These are phyloP conservation scores for Monosporascus sp. DNA, from an alignment of 2,329 filamentous ascomycete species.

Conservation along the genomic window DNA sequence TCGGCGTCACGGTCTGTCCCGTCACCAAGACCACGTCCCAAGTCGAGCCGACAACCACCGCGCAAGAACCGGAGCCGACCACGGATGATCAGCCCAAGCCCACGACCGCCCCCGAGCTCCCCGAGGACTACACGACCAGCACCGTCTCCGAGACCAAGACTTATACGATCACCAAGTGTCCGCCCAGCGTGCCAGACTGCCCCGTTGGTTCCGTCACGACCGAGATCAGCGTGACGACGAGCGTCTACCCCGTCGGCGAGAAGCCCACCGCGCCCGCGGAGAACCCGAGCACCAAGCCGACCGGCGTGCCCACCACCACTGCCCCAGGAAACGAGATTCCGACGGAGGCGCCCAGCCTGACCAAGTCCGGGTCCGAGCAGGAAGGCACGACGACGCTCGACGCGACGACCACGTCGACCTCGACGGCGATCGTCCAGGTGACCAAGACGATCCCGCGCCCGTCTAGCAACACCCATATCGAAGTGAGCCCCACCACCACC, in stretches of 20 bases:
- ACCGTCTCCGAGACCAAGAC: conserved; percentile 21
- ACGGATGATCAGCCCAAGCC: conserved; percentile 2
- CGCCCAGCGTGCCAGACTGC: conserved; percentile 23
- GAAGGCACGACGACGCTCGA: not conserved
- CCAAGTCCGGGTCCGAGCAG: not conserved
- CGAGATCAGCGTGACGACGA: conserved; percentile 24
- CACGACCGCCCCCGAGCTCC: not conserved
- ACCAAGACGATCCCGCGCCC: not conserved
- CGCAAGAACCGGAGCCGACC: not conserved
- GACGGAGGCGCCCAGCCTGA: not conserved
- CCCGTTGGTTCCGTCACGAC: conserved; percentile 22
- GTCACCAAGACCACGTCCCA: conserved; percentile 5
- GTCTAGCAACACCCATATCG: not conserved
- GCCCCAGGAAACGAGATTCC: conserved; percentile 1
- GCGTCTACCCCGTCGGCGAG: conserved; percentile 23
- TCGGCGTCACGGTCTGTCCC: conserved; percentile 17
- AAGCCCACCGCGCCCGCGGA: conserved; percentile 9
- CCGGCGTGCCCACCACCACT: conserved; percentile 7
- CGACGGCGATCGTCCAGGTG: not conserved
- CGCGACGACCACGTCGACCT: not conserved
- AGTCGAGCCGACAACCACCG: not conserved
- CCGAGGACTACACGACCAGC: conserved; percentile 16
- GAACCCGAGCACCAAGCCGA: conserved; percentile 3
- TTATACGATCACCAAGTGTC: conserved; percentile 28
- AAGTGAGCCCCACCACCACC: not conserved